Evolutionary conservation across 352 stramenopile genomes (phyloP).

Genomic region (Blastocystis sp.): DNA sequence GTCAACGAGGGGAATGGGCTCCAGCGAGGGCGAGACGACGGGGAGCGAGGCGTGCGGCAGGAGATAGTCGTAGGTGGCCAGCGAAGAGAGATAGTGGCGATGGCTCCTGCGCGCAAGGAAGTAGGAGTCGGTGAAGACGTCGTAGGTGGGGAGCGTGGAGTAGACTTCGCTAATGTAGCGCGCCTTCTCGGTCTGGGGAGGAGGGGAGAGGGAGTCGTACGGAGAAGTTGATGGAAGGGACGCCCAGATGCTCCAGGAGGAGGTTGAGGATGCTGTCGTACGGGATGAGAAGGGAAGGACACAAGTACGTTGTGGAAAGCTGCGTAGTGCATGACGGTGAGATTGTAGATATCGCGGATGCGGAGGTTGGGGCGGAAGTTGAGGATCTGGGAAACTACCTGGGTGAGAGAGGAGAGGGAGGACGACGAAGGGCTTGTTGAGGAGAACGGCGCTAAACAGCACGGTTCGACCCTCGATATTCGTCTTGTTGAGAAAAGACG

Average conservation of each 20-base stretch:
- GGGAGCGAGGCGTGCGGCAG: too few species aligned
- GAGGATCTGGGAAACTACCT: not conserved
- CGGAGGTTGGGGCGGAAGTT: not conserved
- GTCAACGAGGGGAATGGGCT: too few species aligned
- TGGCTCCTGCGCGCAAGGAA: not conserved
- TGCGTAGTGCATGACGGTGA: not conserved
- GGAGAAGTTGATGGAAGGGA: not conserved
- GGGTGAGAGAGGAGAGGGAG: not conserved
- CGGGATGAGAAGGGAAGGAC: not conserved
- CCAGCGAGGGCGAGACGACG: too few species aligned
- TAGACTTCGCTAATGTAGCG: not conserved
- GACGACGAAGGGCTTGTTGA: not conserved
- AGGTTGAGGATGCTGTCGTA: not conserved
- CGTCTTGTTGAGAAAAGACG: not conserved
- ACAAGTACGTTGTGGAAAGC: not conserved
- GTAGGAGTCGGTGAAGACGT: not conserved
- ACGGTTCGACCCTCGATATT: constrained; percentile 8
- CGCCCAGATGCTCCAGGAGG: not conserved
- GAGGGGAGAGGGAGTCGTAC: not conserved
- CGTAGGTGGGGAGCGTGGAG: not conserved
- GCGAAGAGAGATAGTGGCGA: not conserved
- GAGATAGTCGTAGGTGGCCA: too few species aligned
- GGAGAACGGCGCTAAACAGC: not conserved
- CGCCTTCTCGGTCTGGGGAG: not conserved
- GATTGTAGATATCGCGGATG: not conserved